Base-by-base conservation (phyloP, 2,329 filamentous ascomycete genomes). In the Trichoderma aggressivum region DNA sequence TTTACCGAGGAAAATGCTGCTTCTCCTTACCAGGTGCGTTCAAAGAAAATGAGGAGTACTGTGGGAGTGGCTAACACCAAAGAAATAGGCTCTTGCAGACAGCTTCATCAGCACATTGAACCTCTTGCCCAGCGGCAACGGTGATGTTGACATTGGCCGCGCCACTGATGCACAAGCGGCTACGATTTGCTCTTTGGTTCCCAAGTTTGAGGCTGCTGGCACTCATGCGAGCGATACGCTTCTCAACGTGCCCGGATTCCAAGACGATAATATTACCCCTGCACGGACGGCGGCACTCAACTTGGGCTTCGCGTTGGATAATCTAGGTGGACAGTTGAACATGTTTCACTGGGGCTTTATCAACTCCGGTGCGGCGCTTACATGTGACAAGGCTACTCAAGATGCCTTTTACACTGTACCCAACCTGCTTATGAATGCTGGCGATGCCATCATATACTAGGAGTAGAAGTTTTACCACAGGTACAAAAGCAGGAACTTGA, bases 271-370 rank as follows among this genome's bases (percentile, higher is more conserved):
- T 21, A n/a, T 18, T 21, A 7, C 7, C 43, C 18, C 18, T 47
- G 43, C 43, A 47, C 43, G 43, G 18, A 47, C 43, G 43, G 18
- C 43, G 8, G 43, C 43, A 39, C 7, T 62, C 12, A 32, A 39
- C 21, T 21, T 62, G 16, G 59, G 59, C 36, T 18, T 10, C 14
- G 30, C n/a, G 26, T 26, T 62, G 59, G 59, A 62, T 34, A n/a
- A 16, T 14, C 8, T 62, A 21, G 59, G 59, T 39, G 39, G 59
- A 32, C 30, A 39, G 28, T 39, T 62, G 18, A 62, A 62, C 30
- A n/a, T 62, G 59, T 62, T 62, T 36, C 59, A 62, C 36, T 62
- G 59, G 59, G 59, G 30, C 18, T 62, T 62, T 34, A 62, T 62
- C 39, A 62, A 39, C 6, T 30, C 30, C 7, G 59, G 59, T 36